phyloP scores from a whole-genome alignment of 2,329 filamentous ascomycete species.

The Didymella arachidicola region DNA sequence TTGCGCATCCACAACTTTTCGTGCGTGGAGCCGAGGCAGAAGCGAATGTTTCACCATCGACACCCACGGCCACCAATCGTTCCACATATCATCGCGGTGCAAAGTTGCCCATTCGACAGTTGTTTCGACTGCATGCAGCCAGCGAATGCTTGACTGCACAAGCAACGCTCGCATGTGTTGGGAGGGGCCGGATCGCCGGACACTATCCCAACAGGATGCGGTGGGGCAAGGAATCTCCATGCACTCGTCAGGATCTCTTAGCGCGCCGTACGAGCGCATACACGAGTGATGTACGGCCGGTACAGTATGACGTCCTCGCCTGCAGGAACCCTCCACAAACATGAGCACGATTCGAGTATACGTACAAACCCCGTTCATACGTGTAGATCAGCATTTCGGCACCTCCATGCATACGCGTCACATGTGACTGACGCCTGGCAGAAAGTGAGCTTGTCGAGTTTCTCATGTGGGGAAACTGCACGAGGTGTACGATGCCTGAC shows the following conservation, averaged over 20 bases:
- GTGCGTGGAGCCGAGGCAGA: neutral
- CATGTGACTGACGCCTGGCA: neutral
- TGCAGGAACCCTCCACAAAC: neutral
- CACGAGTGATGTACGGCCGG: neutral
- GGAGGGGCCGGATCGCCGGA: slow-evolving; percentile 10
- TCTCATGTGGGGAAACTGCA: no score
- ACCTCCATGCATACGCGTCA: slow-evolving; percentile 9
- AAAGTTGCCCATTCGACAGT: slow-evolving; percentile 5
- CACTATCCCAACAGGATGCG: slow-evolving; percentile 1
- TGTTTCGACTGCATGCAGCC: neutral
- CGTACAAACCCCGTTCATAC: slow-evolving; percentile 5
- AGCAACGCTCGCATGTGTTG: slow-evolving; percentile 12
- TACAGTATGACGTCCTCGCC: neutral
- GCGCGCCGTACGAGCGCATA: neutral
- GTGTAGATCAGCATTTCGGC: slow-evolving; percentile 15
- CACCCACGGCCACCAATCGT: neutral
- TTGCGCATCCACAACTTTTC: slow-evolving; percentile 1
- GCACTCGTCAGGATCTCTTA: no score
- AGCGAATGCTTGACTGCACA: slow-evolving; percentile 16
- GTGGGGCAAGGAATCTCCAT: slow-evolving; percentile 1
- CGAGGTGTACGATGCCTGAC: no score
- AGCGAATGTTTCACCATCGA: slow-evolving; percentile 15
- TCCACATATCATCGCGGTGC: slow-evolving; percentile 6
- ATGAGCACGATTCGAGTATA: slow-evolving; percentile 5
- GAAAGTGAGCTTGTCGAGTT: neutral